Percentiles rank a stretch among this genome's conserved stretches.
Conservation (phyloP, 1,139 yeast species). For the Yarrowia galli region DNA sequence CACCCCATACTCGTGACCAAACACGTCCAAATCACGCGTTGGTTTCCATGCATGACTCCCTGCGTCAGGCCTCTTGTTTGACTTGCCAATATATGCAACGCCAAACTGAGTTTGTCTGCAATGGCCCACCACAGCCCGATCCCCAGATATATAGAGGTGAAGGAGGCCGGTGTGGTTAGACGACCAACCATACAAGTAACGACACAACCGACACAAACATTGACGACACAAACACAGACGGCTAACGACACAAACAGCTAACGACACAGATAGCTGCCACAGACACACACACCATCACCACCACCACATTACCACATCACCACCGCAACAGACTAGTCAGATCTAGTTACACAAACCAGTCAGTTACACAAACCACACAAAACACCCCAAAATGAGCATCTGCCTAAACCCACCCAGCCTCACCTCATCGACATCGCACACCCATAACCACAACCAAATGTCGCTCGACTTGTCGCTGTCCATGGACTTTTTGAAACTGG, state of each 20-base stretch:
- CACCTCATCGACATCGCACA: neutral
- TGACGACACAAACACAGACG: neutral
- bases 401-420: slow-evolving; percentile 19
- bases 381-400: too few species aligned
- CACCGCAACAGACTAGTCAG: too few species aligned
- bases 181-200: neutral
- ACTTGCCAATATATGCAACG: slow-evolving; percentile 17
- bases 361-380: too few species aligned
- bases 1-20: neutral
- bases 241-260: neutral
- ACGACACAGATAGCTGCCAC: neutral
- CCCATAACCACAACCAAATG: neutral
- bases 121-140: slow-evolving; percentile 36
- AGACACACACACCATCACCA: neutral
- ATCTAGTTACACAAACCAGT: too few species aligned
- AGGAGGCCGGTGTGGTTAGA: neutral
- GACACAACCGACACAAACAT: neutral
- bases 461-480: slow-evolving; percentile 28
- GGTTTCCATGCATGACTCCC: slow-evolving; percentile 27
- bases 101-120: slow-evolving; percentile 6
- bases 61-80: slow-evolving; percentile 11
- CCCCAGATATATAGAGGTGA: slow-evolving; percentile 1
- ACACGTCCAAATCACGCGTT: slow-evolving; percentile 8
- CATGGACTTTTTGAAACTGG: slow-evolving; percentile 25
- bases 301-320: too few species aligned